Evolutionary conservation across 2,329 filamentous ascomycete genomes (phyloP), one percentile per base, ranked within the genome.

Genomic region (Claviceps purpurea): DNA sequence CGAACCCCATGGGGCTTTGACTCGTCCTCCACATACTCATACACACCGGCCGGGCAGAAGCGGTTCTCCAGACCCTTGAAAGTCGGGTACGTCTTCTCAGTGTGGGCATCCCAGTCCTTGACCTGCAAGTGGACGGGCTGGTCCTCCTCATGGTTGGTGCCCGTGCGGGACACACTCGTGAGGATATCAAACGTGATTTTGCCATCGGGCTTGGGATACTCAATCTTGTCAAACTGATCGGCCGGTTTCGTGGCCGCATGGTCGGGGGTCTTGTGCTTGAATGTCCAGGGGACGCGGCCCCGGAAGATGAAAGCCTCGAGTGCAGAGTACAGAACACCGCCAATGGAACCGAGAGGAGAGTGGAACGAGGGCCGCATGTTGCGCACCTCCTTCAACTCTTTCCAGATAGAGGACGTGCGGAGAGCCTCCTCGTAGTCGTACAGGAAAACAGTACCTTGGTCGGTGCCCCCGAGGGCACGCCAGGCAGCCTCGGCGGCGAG

Each of bases 291-390:
- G 18, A 81, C 80, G 56, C 81, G 84, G 62, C 93, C 93, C 64
- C 87, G 87, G 62, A 97, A 74, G 22, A 98, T 37, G 64, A 84
- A 96, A 18, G 91, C 88, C 69, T 97, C 91, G 30, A 98, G 75
- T 1, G 90, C 93, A 1, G 91, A 97, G 72, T 97, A 98, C 61
- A 90, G 64, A 57, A 98, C 77, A 50, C 93, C 91, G 57, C 93
- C 93, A 64, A 89, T 93, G 48, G 97, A 71, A 47, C 91, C 91
- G 0, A 98, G 77, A 2, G 89, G 84, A 3, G 73, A 83, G 70
- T 95, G 87, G 79, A 98, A 98, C 0, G 89, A 91, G 0, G 93
- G 93, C 3, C 93, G 85, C 82, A 98, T 95, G 71, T 98, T 98
- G 64, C 93, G 89, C 56, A 98, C 93, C 67, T 93, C 84, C 65